Conservation (phyloP, 768 basidiomycete species). For the Suillus fuscotomentosus region DNA sequence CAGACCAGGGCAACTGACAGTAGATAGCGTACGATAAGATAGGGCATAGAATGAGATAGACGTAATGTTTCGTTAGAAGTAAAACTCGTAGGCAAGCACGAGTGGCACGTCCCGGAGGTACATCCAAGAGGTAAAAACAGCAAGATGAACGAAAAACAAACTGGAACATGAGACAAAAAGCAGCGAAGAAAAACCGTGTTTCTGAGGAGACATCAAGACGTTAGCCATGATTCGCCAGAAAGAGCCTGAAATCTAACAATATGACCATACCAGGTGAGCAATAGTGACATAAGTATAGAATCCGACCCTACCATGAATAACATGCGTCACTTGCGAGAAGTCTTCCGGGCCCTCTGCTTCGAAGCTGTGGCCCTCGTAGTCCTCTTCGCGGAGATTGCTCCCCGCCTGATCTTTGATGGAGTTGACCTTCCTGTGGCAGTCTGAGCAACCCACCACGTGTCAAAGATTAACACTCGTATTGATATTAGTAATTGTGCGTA, state of each 20-base stretch:
- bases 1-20: neutral
- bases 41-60: neutral
- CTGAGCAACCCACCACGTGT: neutral
- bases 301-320: constrained; percentile 6
- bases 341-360: neutral
- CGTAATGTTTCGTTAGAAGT: neutral
- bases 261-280: constrained; percentile 1
- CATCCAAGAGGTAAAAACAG: neutral
- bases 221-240: constrained; percentile 4
- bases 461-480: neutral
- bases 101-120: neutral
- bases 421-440: neutral
- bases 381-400: neutral
- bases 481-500: neutral
- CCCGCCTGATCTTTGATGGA: neutral
- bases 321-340: constrained; percentile 4
- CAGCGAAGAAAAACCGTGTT: neutral
- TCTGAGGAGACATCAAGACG: constrained; percentile 3
- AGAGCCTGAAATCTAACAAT: constrained; percentile 1
- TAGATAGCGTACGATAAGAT: constrained; percentile 1
- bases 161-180: constrained; percentile 2
- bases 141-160: neutral
- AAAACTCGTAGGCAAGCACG: constrained; percentile 4
- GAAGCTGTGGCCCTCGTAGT: neutral
- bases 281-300: neutral